These are phyloP conservation scores for Zymoseptoria passerinii DNA, from an alignment of 2,329 filamentous ascomycete species.

Conservation along the genomic window DNA sequence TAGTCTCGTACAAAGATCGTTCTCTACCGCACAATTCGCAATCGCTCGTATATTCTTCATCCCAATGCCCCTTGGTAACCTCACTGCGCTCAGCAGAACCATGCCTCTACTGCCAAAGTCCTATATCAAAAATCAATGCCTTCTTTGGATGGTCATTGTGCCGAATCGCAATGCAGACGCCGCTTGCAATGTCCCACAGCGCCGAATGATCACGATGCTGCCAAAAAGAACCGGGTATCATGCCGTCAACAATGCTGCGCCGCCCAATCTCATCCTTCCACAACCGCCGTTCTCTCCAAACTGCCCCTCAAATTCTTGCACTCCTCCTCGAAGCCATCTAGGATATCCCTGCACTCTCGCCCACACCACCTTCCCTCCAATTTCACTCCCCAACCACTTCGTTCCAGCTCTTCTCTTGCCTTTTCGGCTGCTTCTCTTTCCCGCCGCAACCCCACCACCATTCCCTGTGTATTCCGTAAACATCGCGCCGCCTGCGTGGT, in stretches of 20 bases:
- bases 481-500: slow-evolving; percentile 73
- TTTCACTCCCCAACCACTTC: slow-evolving; percentile 72
- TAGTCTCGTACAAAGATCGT: too few species aligned
- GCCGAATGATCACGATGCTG: not conserved
- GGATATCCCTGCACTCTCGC: slow-evolving; percentile 74
- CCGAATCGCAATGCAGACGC: not conserved
- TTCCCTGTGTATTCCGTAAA: slow-evolving; percentile 71
- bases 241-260: not conserved
- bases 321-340: slow-evolving; percentile 84
- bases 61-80: not conserved
- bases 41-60: not conserved
- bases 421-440: slow-evolving; percentile 78
- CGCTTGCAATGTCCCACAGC: not conserved
- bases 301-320: slow-evolving; percentile 67
- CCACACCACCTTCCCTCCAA: slow-evolving; percentile 73
- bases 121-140: not conserved
- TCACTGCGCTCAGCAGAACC: not conserved
- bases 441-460: slow-evolving; percentile 73
- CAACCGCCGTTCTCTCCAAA: slow-evolving; percentile 7
- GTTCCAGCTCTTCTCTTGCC: slow-evolving; percentile 71
- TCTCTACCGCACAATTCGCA: too few species aligned
- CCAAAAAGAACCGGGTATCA: not conserved
- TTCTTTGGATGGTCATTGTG: not conserved
- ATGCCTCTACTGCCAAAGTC: not conserved
- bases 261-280: not conserved